Conservation (phyloP, 164 flowering plant species). For the Buxus sempervirens region DNA sequence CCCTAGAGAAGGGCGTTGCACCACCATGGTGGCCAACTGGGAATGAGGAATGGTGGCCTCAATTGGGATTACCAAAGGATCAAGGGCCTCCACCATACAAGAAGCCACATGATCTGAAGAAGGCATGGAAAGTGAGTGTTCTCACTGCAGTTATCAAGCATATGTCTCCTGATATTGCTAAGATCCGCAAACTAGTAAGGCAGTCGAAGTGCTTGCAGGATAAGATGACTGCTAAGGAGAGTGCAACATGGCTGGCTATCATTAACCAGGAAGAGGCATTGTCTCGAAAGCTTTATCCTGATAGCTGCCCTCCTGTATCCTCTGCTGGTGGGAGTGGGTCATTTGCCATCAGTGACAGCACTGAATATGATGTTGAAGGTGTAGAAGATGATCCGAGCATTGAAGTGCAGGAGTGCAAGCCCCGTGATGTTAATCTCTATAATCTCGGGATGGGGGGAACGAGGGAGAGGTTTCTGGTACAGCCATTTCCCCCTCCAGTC, state of each 20-base stretch:
- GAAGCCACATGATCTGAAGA: slow-evolving; percentile 63
- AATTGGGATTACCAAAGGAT: slow-evolving; percentile 43
- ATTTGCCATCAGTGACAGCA: slow-evolving; percentile 31
- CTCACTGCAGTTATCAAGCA: slow-evolving; percentile 58
- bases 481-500: slow-evolving; percentile 17
- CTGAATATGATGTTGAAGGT: slow-evolving; percentile 58
- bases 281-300: slow-evolving; percentile 46
- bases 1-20: slow-evolving; percentile 48
- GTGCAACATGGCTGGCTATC: slow-evolving; percentile 56
- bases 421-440: slow-evolving; percentile 20
- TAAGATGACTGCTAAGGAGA: slow-evolving; percentile 62
- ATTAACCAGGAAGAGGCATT: slow-evolving; percentile 50
- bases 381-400: slow-evolving; percentile 33
- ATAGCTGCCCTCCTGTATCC: slow-evolving; percentile 30
- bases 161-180: slow-evolving; percentile 54
- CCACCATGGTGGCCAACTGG: slow-evolving; percentile 70
- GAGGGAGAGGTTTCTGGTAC: slow-evolving; percentile 19
- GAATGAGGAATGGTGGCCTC: slow-evolving; percentile 54
- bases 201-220: slow-evolving; percentile 66
- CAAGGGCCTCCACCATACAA: slow-evolving; percentile 58
- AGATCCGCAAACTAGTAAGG: slow-evolving; percentile 56
- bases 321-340: slow-evolving; percentile 39
- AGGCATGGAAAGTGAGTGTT: slow-evolving; percentile 58
- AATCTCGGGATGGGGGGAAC: slow-evolving; percentile 16
- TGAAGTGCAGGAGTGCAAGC: slow-evolving; percentile 41